Conservation (phyloP, 2,329 filamentous ascomycete genomes). For the Sphaerostilbella broomeana region DNA sequence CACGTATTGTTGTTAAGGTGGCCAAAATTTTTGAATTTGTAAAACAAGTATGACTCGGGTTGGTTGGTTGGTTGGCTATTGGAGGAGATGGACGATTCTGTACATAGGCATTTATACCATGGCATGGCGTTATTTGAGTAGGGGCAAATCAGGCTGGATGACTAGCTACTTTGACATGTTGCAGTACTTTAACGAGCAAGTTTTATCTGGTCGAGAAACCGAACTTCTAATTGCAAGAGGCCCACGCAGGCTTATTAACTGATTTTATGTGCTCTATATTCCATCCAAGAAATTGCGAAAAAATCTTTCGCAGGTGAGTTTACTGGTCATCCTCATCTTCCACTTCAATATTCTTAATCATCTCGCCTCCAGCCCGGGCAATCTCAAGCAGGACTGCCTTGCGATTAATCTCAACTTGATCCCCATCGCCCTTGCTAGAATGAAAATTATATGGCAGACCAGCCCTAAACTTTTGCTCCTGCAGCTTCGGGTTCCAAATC, state of each 20-base stretch:
- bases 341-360: slow-evolving; percentile 62
- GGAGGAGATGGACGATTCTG: slow-evolving; percentile 18
- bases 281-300: neutral
- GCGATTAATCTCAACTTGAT: slow-evolving; percentile 58
- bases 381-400: slow-evolving; percentile 66
- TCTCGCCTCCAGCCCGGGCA: slow-evolving; percentile 56
- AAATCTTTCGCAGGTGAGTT: too few species aligned
- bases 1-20: slow-evolving; percentile 10
- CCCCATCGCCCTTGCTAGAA: slow-evolving; percentile 33
- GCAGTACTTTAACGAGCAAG: slow-evolving; percentile 2
- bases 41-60: slow-evolving; percentile 1
- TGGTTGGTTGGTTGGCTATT: slow-evolving; percentile 8
- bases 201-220: neutral
- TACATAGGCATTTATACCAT: slow-evolving; percentile 34
- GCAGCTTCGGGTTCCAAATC: slow-evolving; percentile 52
- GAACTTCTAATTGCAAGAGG: too few species aligned
- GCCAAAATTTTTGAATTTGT: slow-evolving; percentile 8
- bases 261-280: neutral
- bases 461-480: slow-evolving; percentile 58
- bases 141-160: slow-evolving; percentile 11
- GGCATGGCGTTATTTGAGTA: slow-evolving; percentile 28
- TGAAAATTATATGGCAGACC: slow-evolving; percentile 58
- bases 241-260: too few species aligned
- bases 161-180: slow-evolving; percentile 8
- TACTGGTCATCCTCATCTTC: slow-evolving; percentile 17